Evolutionary conservation across 352 stramenopile species (phyloP).

Genomic region (Globisporangium polare): DNA sequence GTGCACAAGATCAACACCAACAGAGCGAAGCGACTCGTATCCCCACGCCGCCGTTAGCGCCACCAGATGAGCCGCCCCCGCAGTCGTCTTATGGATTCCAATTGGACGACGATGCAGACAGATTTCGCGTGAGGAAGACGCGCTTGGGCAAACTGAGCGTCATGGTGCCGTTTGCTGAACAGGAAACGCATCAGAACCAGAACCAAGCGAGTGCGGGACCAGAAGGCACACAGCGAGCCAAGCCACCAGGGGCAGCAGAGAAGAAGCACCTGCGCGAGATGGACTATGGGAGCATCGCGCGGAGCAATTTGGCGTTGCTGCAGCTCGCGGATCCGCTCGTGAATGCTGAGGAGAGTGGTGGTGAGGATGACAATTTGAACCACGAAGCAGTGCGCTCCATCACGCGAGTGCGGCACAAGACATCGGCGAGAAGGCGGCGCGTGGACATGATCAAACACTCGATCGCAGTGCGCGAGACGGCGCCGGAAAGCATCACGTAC

Average conservation of each 20-base stretch:
- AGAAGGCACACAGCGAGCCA: background rate
- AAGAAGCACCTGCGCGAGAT: slow-evolving; percentile 10
- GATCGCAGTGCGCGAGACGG: slow-evolving; percentile 7
- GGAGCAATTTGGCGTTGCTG: slow-evolving; percentile 8
- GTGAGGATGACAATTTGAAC: background rate
- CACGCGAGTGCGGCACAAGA: background rate
- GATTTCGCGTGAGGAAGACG: slow-evolving; percentile 15
- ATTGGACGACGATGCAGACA: background rate
- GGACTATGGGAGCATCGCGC: background rate
- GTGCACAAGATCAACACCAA: background rate
- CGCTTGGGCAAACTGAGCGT: slow-evolving; percentile 9
- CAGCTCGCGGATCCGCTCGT: slow-evolving; percentile 12
- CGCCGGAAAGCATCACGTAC: slow-evolving; percentile 9
- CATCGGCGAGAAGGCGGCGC: slow-evolving; percentile 6
- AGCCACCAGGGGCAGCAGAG: background rate
- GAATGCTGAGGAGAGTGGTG: background rate
- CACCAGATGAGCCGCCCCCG: background rate
- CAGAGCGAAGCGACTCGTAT: background rate
- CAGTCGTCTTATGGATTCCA: background rate
- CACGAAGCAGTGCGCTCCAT: background rate
- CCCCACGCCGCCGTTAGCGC: background rate
- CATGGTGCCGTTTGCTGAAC: slow-evolving; percentile 14
- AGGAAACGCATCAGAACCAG: background rate
- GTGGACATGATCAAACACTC: slow-evolving; percentile 13
- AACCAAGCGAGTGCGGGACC: background rate